phyloP scores from a whole-genome alignment of 2,329 filamentous ascomycete genomes.

The Shiraia sp. region DNA sequence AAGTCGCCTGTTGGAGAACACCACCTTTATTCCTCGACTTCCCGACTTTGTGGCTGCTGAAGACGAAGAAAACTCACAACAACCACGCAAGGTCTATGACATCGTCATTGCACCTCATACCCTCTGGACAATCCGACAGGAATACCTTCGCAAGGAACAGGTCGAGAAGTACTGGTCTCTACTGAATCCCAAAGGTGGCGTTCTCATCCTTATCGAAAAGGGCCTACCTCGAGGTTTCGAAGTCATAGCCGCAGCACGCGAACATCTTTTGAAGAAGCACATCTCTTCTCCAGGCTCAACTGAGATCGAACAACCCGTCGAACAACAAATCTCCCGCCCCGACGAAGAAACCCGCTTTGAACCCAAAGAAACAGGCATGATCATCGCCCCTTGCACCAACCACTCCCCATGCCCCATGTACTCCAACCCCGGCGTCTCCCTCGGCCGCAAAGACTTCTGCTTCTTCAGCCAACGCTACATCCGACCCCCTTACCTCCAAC shows the following conservation, averaged over 20 bases:
- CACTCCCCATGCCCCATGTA: conserved; percentile 92
- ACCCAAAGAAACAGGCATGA: conserved; percentile 64
- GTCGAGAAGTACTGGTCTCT: conserved; percentile 90
- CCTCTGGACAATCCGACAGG: conserved; percentile 75
- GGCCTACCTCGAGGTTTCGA: conserved; percentile 91
- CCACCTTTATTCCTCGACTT: conserved; percentile 88
- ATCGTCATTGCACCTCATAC: conserved; percentile 87
- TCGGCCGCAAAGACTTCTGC: conserved; percentile 85
- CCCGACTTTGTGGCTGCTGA: conserved; percentile 79
- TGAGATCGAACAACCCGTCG: conserved; percentile 42
- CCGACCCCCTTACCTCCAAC: conserved; percentile 79
- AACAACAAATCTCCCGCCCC: conserved; percentile 49
- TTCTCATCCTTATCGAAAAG: conserved; percentile 88
- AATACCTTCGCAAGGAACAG: conserved; percentile 75
- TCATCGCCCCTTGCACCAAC: conserved; percentile 76
- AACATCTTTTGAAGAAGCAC: conserved; percentile 75
- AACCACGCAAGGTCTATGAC: conserved; percentile 77
- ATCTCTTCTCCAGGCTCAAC: conserved; percentile 65
- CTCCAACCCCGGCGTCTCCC: conserved; percentile 63
- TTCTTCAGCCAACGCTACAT: conserved; percentile 89
- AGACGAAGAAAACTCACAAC: conserved; percentile 42
- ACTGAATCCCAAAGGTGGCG: conserved; percentile 79
- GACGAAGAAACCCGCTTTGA: conserved; percentile 37
- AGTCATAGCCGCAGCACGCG: conserved; percentile 80
- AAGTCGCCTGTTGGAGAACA: conserved; percentile 79